A percentile compares a stretch with the other conserved stretches of the same genome.
Conservation (phyloP, 306 rosid species). For the Abrus precatorius region DNA sequence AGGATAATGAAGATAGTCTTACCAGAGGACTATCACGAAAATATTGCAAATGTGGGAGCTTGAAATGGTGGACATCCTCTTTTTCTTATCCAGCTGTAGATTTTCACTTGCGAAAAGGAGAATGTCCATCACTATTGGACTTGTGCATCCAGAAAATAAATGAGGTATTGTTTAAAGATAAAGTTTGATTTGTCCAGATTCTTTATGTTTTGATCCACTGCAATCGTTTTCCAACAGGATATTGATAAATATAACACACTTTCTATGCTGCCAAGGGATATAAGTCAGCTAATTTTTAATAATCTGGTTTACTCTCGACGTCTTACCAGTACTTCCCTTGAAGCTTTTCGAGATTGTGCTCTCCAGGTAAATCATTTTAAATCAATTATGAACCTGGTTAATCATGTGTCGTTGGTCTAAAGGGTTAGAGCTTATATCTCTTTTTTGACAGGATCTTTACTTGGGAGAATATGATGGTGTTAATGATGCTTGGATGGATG, state of each 20-base stretch:
- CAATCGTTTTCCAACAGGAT: constrained; percentile 68
- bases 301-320: constrained; percentile 67
- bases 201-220: constrained; percentile 35
- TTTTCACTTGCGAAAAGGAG: constrained; percentile 60
- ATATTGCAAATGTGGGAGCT: constrained; percentile 86
- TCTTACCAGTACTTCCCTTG: constrained; percentile 62
- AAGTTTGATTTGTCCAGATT: constrained; percentile 6
- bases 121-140: constrained; percentile 76
- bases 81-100: constrained; percentile 65
- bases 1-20: constrained; percentile 60
- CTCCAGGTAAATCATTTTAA: constrained; percentile 74
- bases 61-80: constrained; percentile 87
- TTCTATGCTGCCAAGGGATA: constrained; percentile 83
- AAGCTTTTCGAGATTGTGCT: constrained; percentile 88
- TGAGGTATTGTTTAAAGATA: constrained; percentile 59
- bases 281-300: constrained; percentile 87
- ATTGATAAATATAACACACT: constrained; percentile 63
- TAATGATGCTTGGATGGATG: constrained; percentile 88
- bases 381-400: constrained; percentile 25
- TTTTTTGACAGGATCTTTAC: constrained; percentile 73
- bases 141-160: constrained; percentile 70
- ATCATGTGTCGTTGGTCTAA: constrained; percentile 37
- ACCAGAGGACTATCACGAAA: constrained; percentile 61
- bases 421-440: constrained; percentile 27
- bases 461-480: constrained; percentile 85